Conservation (phyloP, 1,284 basidiomycete genomes). For the Mixia osmundae region DNA sequence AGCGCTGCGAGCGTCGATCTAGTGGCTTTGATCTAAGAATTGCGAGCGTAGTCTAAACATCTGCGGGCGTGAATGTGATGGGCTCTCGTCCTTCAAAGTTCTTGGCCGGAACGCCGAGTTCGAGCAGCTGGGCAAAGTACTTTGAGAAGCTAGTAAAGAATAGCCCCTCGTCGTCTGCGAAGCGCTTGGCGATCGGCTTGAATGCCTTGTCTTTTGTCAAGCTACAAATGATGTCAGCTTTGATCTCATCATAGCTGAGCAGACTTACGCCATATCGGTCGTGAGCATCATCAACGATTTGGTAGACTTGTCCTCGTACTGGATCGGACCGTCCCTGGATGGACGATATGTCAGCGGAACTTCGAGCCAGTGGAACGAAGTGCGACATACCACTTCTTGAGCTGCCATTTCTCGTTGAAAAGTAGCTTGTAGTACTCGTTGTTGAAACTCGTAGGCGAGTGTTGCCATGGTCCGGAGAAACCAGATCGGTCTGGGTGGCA, state of each 20-base stretch:
- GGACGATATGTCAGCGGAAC: too few relatives aligned
- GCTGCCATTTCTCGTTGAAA: constrained; percentile 50
- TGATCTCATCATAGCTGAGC: neutral
- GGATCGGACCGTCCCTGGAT: constrained; percentile 79
- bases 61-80: too few relatives aligned
- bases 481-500: constrained; percentile 28
- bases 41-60: too few relatives aligned
- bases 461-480: constrained; percentile 26
- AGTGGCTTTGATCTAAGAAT: too few relatives aligned
- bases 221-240: constrained; percentile 41
- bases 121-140: constrained; percentile 50
- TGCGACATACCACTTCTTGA: constrained; percentile 28
- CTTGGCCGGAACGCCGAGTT: constrained; percentile 59
- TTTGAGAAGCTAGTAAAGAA: constrained; percentile 82
- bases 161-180: constrained; percentile 53
- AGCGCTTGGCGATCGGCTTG: constrained; percentile 58
- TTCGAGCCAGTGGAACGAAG: too few relatives aligned
- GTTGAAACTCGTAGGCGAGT: constrained; percentile 40
- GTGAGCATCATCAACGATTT: constrained; percentile 77
- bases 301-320: constrained; percentile 79
- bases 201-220: constrained; percentile 67
- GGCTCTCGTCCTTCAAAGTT: constrained; percentile 33
- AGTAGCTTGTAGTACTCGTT: constrained; percentile 81
- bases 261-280: constrained; percentile 10
- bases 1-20: too few relatives aligned